Percentiles rank a stretch among this genome's conserved stretches.
Conservation (phyloP, 352 stramenopile species). For the Phytophthora pinifolia region DNA sequence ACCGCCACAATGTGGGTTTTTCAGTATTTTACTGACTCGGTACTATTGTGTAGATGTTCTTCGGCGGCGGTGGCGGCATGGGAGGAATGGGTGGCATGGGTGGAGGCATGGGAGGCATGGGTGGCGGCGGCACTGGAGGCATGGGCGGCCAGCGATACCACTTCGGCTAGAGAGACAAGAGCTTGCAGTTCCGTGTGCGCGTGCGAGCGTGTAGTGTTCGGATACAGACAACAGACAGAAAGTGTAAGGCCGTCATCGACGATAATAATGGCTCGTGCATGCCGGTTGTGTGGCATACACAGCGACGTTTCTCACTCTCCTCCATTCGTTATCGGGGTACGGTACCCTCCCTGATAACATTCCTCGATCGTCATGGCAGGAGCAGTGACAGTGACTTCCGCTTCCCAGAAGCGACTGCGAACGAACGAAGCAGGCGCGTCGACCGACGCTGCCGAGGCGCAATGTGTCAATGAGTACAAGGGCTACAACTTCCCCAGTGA, state of each 20-base stretch:
- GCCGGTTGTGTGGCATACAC: neutral
- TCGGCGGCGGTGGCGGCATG: conserved; percentile 51
- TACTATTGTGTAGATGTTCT: conserved; percentile 70
- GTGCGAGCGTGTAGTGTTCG: conserved; percentile 29
- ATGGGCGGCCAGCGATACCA: conserved; percentile 77
- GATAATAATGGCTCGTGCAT: conserved; percentile 37
- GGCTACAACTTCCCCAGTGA: conserved; percentile 51
- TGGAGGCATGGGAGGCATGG: conserved; percentile 6
- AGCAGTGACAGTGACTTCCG: conserved; percentile 5
- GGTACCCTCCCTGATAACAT: conserved; percentile 29
- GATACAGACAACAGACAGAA: conserved; percentile 27
- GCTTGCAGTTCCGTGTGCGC: conserved; percentile 11
- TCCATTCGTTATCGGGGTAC: conserved; percentile 32
- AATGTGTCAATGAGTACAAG: conserved; percentile 57
- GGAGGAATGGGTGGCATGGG: conserved; percentile 38
- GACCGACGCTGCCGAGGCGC: conserved; percentile 11
- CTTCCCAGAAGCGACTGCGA: conserved; percentile 47
- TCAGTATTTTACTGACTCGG: conserved; percentile 4
- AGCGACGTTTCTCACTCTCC: conserved; percentile 21
- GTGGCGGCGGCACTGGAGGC: conserved; percentile 9
- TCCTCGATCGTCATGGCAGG: conserved; percentile 17
- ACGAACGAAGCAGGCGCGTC: conserved; percentile 27
- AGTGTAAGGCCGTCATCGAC: conserved; percentile 28
- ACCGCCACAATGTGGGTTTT: neutral
- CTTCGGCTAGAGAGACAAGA: conserved; percentile 60